These are phyloP conservation scores for Penicillium simplicissimum DNA, from an alignment of 495 filamentous ascomycete genomes.

Conservation along the genomic window DNA sequence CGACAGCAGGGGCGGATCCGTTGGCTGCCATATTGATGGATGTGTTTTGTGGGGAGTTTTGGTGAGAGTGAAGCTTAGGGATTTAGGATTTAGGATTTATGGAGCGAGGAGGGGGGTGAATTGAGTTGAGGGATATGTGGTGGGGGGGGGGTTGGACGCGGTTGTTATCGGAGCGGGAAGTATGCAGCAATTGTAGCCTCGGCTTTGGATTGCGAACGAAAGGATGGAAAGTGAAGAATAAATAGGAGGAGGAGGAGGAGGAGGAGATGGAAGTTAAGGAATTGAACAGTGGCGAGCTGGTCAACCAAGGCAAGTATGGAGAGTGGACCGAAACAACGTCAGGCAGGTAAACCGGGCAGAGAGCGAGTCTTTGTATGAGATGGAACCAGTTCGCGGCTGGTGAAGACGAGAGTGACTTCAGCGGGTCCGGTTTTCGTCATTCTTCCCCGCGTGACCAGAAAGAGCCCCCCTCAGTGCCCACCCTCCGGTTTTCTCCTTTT, in stretches of 20 bases:
- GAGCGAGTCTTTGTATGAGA: not conserved
- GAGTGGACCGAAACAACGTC: constrained; percentile 17
- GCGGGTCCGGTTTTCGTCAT: constrained; percentile 25
- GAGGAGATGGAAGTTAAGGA: not conserved
- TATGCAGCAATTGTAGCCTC: constrained; percentile 7
- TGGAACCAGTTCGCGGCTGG: no score
- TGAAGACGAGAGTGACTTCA: constrained; percentile 21
- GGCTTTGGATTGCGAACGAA: not conserved
- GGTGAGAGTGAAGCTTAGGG: not conserved
- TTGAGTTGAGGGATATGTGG: not conserved
- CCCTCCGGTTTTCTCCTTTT: constrained; percentile 26
- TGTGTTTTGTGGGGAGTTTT: no score
- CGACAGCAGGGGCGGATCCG: constrained; percentile 42
- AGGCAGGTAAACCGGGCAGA: constrained; percentile 25
- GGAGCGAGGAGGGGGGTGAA: no score
- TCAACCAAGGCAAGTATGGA: constrained; percentile 7
- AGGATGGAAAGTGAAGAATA: not conserved
- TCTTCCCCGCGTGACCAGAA: constrained; percentile 24
- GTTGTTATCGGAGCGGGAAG: constrained; percentile 9
- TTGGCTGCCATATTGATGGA: constrained; percentile 39
- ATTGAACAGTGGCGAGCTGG: not conserved
- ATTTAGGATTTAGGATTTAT: not conserved
- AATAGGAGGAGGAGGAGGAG: not conserved
- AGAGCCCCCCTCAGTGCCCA: not conserved
- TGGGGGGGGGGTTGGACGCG: constrained; percentile 1